phyloP scores from a whole-genome alignment of 768 basidiomycete genomes.

The Psilocybe subaeruginosa region DNA sequence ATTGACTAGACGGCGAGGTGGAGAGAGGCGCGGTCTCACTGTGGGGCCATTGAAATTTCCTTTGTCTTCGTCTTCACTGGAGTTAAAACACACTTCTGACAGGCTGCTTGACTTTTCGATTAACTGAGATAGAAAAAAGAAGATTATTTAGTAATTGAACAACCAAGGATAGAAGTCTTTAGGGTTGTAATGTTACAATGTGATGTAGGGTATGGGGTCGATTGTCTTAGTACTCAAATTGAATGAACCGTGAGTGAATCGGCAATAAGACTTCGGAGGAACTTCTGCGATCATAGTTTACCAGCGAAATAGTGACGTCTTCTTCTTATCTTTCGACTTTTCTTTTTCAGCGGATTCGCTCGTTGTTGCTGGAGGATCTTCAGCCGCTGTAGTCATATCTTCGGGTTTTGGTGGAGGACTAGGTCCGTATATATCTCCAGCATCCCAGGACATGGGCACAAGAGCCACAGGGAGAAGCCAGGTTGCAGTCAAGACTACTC shows the following conservation, averaged over 20 bases:
- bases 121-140: not conserved
- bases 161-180: not conserved
- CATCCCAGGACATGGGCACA: slow-evolving; percentile 76
- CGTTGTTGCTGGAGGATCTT: not conserved
- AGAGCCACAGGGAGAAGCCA: slow-evolving; percentile 81
- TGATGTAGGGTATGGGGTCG: not conserved
- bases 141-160: not conserved
- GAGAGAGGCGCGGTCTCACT: not conserved
- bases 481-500: slow-evolving; percentile 81
- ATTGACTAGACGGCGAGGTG: not conserved
- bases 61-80: no score
- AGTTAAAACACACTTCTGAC: no score
- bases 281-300: slow-evolving; percentile 5
- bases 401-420: slow-evolving; percentile 25
- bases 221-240: not conserved
- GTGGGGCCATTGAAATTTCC: not conserved
- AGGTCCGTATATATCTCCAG: slow-evolving; percentile 42
- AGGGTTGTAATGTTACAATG: not conserved
- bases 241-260: not conserved
- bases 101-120: not conserved
- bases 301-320: slow-evolving; percentile 21
- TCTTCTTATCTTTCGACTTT: slow-evolving; percentile 10
- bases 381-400: slow-evolving; percentile 16
- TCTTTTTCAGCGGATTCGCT: slow-evolving; percentile 15
- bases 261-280: not conserved